Percentiles rank a stretch among this genome's conserved stretches.
Conservation (phyloP, 495 filamentous ascomycete species). For the Parathielavia hyrcaniae region DNA sequence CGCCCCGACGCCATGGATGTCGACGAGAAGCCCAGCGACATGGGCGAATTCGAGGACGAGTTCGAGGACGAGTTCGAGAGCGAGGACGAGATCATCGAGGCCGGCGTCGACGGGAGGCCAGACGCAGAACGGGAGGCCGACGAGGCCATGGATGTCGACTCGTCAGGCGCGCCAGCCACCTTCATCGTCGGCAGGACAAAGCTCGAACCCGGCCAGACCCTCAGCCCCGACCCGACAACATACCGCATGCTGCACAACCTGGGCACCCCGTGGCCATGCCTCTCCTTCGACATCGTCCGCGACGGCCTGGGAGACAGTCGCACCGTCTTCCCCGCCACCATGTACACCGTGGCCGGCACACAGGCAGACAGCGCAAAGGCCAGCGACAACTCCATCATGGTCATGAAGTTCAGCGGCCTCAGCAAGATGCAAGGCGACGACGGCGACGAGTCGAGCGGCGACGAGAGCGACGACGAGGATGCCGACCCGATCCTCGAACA, state of each 20-base stretch:
- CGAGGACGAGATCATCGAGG: slow-evolving; percentile 91
- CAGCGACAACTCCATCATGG: slow-evolving; percentile 85
- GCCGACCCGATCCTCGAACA: slow-evolving; percentile 92
- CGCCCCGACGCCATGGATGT: slow-evolving; percentile 53
- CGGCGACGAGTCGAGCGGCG: slow-evolving; percentile 58
- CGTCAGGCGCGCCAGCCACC: slow-evolving; percentile 52
- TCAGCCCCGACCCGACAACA: slow-evolving; percentile 80
- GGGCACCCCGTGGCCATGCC: slow-evolving; percentile 88
- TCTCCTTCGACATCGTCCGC: slow-evolving; percentile 87
- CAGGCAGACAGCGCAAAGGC: slow-evolving; percentile 71
- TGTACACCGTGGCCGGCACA: slow-evolving; percentile 90
- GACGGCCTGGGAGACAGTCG: slow-evolving; percentile 87
- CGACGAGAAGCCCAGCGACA: slow-evolving; percentile 55
- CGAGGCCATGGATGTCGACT: slow-evolving; percentile 84
- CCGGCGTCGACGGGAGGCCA: slow-evolving; percentile 84
- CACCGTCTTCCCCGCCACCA: slow-evolving; percentile 82
- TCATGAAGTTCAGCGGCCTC: slow-evolving; percentile 90
- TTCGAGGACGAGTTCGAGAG: slow-evolving; percentile 97
- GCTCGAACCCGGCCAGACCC: slow-evolving; percentile 78
- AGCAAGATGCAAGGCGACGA: slow-evolving; percentile 70
- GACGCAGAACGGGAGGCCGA: slow-evolving; percentile 90
- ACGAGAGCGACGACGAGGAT: slow-evolving; percentile 71
- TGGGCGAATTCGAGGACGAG: slow-evolving; percentile 90
- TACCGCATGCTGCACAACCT: slow-evolving; percentile 96
- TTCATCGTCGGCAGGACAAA: slow-evolving; percentile 90